Conservation (phyloP, 2,329 filamentous ascomycete species). For the Apiospora phragmitis region DNA sequence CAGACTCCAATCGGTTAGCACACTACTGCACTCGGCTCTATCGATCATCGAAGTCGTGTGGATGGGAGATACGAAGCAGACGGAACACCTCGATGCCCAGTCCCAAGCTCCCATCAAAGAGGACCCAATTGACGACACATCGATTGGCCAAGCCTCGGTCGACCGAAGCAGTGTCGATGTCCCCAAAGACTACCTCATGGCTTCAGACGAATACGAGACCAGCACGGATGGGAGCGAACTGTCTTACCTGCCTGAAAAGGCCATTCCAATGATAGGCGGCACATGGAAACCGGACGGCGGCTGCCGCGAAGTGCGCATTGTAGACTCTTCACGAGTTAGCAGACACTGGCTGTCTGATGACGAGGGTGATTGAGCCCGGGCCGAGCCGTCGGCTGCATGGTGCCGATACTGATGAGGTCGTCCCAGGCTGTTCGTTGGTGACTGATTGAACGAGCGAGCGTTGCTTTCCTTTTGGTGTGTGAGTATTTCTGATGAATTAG, state of each 20-base stretch:
- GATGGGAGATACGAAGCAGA: background rate
- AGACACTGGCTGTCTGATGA: background rate
- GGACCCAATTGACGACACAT: background rate
- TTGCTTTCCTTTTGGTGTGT: background rate
- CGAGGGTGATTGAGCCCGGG: background rate
- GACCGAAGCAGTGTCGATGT: background rate
- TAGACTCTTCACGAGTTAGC: background rate
- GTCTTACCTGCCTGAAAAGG: background rate
- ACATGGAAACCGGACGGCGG: background rate
- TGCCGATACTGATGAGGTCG: too few species aligned
- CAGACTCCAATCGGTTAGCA: constrained; percentile 13
- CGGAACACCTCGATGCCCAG: background rate
- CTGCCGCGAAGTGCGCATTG: background rate
- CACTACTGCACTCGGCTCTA: constrained; percentile 15
- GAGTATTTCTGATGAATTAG: background rate
- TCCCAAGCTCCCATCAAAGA: background rate
- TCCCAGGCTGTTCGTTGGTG: background rate
- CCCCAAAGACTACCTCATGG: background rate
- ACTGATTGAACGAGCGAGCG: background rate
- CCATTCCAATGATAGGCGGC: background rate
- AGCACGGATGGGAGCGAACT: background rate
- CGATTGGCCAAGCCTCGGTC: background rate
- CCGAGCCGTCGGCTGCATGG: background rate
- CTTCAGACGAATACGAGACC: background rate
- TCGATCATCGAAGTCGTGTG: constrained; percentile 19